Evolutionary conservation across 2,329 filamentous ascomycete genomes (phyloP), one percentile per base, ranked within the genome.

Genomic region (Colletotrichum viniferum): DNA sequence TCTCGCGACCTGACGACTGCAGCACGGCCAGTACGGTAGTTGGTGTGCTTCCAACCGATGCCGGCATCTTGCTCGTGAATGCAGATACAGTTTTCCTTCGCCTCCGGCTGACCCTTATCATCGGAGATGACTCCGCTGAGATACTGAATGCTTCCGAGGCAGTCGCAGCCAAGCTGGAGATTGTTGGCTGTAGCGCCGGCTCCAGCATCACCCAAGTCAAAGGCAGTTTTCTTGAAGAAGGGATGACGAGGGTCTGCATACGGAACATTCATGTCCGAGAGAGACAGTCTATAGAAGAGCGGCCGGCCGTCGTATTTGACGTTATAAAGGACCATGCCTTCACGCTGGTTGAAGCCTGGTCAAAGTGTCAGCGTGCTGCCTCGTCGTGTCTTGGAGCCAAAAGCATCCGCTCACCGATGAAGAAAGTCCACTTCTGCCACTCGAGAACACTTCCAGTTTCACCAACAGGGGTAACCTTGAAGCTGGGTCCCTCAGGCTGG

Each of bases 31-130:
- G 91, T 94, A 5, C 92, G 87, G 85, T 90, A 93, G 84, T 94
- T 94, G 7, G 92, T 93, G 82, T 94, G 92, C 80, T 94, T 94
- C 92, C 92, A 94, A 8, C 88, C 87, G 56, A 94, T 93, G 6
- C 93, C 93, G 69, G 91, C 89, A 78, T 94, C 93, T 79, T 93
- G 90, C 81, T 94, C 93, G 79, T 94, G 93, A 5, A 94, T 84
- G 79, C 93, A 94, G 71, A 94, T 86, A 7, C 92, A 92, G 77
- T 94, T 94, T 18, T 87, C 87, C 30, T 87, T 86, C 2, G 86
- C 78, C 10, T 86, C 87, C 1, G 91, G 88, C 62, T 88, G 86
- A 4, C 92, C 93, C 63, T 90, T 84, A 7, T 88, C 80, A 13
- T 87, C 85, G 0, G 90, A 87, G 48, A 91, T 85, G 28, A 91